phyloP scores from a whole-genome alignment of 148 eudicot species.

The Fagopyrum tataricum region DNA sequence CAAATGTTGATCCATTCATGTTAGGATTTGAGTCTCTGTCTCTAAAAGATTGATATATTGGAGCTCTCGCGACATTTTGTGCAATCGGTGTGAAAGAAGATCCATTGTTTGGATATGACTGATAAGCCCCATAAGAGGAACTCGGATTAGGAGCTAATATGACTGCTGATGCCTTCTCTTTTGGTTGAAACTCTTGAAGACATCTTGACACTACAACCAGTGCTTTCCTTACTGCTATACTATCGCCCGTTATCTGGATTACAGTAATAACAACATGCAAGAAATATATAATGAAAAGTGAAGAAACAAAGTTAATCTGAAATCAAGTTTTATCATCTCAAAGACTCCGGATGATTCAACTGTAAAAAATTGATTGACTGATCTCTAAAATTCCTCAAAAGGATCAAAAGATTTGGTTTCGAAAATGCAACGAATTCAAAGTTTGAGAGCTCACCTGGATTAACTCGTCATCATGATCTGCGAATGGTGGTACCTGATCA shows the following conservation, averaged over 20 bases:
- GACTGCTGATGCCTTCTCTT: slow-evolving; percentile 15
- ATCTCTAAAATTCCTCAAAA: background rate
- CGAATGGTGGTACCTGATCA: slow-evolving; percentile 26
- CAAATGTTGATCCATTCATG: slow-evolving; percentile 13
- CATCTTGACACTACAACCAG: slow-evolving; percentile 27
- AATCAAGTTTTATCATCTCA: background rate
- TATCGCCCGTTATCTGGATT: slow-evolving; percentile 37
- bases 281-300: background rate
- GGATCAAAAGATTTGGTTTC: background rate
- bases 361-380: no score
- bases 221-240: slow-evolving; percentile 37
- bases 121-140: slow-evolving; percentile 13
- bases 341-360: background rate
- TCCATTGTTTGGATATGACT: slow-evolving; percentile 6
- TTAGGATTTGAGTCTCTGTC: slow-evolving; percentile 11
- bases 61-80: background rate
- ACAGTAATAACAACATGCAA: background rate
- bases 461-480: slow-evolving; percentile 22
- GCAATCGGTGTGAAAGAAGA: slow-evolving; percentile 4
- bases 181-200: slow-evolving; percentile 27
- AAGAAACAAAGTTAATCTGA: background rate
- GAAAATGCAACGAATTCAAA: background rate
- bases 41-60: slow-evolving; percentile 11
- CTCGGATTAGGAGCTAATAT: background rate
- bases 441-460: slow-evolving; percentile 25